Evolutionary conservation across 805 yeast species (phyloP).

Genomic region (Pichia scutulata): DNA sequence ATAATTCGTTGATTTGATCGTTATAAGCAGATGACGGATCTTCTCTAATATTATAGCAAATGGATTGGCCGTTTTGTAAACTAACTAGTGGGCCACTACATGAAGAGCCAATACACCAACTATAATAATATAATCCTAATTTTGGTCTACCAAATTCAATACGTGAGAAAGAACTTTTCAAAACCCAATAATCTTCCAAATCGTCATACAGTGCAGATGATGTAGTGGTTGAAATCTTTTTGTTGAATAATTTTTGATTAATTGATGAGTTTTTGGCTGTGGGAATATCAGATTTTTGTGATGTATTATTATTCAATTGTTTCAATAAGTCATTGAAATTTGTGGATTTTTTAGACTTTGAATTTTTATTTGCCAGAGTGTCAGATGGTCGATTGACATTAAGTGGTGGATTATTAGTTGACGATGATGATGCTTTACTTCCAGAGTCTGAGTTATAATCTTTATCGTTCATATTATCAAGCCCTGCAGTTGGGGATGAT

Average conservation of each 20-base stretch:
- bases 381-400: neutral
- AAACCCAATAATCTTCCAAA: slow-evolving; percentile 28
- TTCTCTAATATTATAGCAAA: slow-evolving; percentile 27
- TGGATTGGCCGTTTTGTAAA: slow-evolving; percentile 23
- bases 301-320: neutral
- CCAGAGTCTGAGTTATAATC: neutral
- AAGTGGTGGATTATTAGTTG: neutral
- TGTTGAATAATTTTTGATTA: neutral
- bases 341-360: neutral
- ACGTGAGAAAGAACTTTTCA: slow-evolving; percentile 25
- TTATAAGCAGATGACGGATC: slow-evolving; percentile 8
- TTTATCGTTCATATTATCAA: slow-evolving; percentile 10
- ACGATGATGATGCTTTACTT: neutral
- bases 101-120: slow-evolving; percentile 46
- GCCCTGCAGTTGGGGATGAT: slow-evolving; percentile 9
- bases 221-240: slow-evolving; percentile 1
- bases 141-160: slow-evolving; percentile 45
- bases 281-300: neutral
- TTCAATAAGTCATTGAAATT: neutral
- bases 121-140: slow-evolving; percentile 43
- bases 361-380: neutral
- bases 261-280: neutral
- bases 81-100: slow-evolving; percentile 31
- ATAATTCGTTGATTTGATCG: slow-evolving; percentile 24
- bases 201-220: slow-evolving; percentile 28